phyloP scores from a whole-genome alignment of 2,329 filamentous ascomycete species.

The Curvularia verruculosa region DNA sequence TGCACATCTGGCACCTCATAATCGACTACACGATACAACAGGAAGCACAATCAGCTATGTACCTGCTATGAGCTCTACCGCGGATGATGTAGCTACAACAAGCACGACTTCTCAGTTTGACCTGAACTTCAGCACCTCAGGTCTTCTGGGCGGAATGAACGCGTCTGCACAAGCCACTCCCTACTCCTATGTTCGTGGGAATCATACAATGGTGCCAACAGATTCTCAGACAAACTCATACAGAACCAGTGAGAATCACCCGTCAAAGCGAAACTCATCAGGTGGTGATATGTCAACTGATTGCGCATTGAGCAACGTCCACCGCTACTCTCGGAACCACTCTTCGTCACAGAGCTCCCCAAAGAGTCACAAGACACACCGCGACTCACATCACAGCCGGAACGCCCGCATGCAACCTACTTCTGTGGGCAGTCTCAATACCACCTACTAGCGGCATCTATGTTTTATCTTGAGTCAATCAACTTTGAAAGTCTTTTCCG shows the following conservation, averaged over 20 bases:
- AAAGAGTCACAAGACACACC: slow-evolving; percentile 4
- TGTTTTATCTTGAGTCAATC: not conserved
- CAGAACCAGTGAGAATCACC: slow-evolving; percentile 46
- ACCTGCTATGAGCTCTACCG: slow-evolving; percentile 11
- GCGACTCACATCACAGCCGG: slow-evolving; percentile 11
- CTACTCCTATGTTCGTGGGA: slow-evolving; percentile 36
- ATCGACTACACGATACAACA: slow-evolving; percentile 14
- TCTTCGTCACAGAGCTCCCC: slow-evolving; percentile 24
- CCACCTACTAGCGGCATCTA: slow-evolving; percentile 8
- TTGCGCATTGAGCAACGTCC: slow-evolving; percentile 49
- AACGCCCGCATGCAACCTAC: slow-evolving; percentile 14
- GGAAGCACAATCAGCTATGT: slow-evolving; percentile 22
- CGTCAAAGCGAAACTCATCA: slow-evolving; percentile 39
- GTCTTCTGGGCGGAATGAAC: slow-evolving; percentile 30
- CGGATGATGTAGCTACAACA: slow-evolving; percentile 14
- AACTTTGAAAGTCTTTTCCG: not conserved
- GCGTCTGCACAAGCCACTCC: slow-evolving; percentile 22
- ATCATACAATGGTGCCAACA: slow-evolving; percentile 32
- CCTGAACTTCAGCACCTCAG: slow-evolving; percentile 35
- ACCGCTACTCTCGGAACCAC: slow-evolving; percentile 45
- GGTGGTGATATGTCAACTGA: slow-evolving; percentile 30
- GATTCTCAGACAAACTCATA: slow-evolving; percentile 48
- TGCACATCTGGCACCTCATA: not conserved
- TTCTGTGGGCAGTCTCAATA: slow-evolving; percentile 26
- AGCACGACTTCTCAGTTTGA: slow-evolving; percentile 19